phyloP scores from a whole-genome alignment of 2,329 filamentous ascomycete species.

The Orbilia blumenaviensis region DNA sequence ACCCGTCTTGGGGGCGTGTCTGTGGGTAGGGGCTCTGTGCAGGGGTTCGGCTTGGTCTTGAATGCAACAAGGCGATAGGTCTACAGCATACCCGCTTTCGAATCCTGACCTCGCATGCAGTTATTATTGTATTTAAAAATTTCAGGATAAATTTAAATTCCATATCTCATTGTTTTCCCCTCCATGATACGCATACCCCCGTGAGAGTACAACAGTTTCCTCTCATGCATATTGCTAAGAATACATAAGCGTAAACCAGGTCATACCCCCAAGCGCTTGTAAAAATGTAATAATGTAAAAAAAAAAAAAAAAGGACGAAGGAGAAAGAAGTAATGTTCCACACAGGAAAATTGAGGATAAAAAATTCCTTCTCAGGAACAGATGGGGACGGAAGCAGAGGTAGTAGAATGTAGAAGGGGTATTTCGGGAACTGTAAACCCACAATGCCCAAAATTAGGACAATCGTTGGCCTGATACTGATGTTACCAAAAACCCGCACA shows the following conservation, averaged over 20 bases:
- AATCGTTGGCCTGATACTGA: not conserved
- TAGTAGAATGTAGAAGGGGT: not conserved
- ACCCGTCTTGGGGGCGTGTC: not conserved
- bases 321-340: not conserved
- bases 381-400: not conserved
- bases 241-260: not conserved
- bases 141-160: not conserved
- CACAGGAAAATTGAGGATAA: not conserved
- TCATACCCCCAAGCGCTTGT: not conserved
- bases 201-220: not conserved
- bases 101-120: not conserved
- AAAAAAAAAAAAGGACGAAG: not conserved
- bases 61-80: no score
- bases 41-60: no score
- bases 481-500: not conserved
- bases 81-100: no score
- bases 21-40: not conserved
- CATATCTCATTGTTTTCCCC: not conserved
- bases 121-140: not conserved
- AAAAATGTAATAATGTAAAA: not conserved
- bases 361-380: not conserved
- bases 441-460: not conserved
- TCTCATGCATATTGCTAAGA: conserved; percentile 1
- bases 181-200: not conserved
- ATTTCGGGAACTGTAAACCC: not conserved